phyloP scores from a whole-genome alignment of 2,329 filamentous ascomycete genomes.

The Colletotrichum sp. region DNA sequence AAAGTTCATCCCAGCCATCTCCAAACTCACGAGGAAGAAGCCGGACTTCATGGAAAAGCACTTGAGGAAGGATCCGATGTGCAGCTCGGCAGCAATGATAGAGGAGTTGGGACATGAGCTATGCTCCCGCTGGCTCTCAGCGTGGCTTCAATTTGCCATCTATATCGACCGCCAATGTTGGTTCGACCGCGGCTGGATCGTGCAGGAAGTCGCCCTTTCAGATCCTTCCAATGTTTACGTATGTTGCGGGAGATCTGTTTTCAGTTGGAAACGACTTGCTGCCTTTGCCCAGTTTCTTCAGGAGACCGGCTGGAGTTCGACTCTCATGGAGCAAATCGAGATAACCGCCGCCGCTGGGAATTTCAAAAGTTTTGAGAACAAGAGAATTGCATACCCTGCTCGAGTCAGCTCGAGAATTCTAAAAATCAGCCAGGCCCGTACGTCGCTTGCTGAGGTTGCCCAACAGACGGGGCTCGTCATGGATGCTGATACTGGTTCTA shows the following conservation, averaged over 20 bases:
- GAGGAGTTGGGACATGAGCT: conserved; percentile 1
- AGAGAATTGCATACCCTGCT: background rate
- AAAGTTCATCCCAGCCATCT: background rate
- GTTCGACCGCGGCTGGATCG: conserved; percentile 25
- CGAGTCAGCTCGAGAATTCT: background rate
- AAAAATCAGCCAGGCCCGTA: background rate
- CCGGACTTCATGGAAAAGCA: background rate
- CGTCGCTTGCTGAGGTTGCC: background rate
- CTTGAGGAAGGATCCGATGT: background rate
- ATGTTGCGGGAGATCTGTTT: conserved; percentile 3
- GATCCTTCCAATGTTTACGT: conserved; percentile 1
- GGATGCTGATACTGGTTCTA: background rate
- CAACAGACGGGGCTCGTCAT: background rate
- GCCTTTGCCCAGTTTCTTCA: background rate
- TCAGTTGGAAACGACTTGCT: conserved; percentile 1
- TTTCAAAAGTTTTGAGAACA: background rate
- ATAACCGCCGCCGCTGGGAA: background rate
- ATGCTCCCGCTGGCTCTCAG: background rate
- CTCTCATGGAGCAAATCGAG: background rate
- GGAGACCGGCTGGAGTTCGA: background rate
- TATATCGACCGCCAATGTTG: background rate
- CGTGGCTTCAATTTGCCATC: background rate
- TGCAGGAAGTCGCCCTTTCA: conserved; percentile 22
- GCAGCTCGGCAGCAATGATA: background rate
- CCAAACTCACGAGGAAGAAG: background rate